These are phyloP conservation scores for Coleophoma eucalyptorum DNA, from an alignment of 2,329 filamentous ascomycete genomes.

Conservation along the genomic window DNA sequence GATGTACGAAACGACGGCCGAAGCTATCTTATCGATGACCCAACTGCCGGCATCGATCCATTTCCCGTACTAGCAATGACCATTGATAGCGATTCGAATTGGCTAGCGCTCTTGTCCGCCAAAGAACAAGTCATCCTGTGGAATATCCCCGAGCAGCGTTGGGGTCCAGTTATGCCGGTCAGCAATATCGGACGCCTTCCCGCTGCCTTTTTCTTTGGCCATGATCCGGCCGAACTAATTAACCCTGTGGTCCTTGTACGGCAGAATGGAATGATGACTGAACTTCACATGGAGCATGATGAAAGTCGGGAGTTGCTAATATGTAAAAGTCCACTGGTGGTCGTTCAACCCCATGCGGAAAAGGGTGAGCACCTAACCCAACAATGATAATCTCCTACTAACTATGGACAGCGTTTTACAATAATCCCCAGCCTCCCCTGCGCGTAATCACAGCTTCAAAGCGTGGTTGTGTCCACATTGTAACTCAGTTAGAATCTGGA, in stretches of 20 bases:
- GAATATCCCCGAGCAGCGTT: conserved; percentile 53
- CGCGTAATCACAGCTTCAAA: conserved; percentile 46
- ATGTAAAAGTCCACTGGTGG: conserved; percentile 47
- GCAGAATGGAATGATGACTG: conserved; percentile 59
- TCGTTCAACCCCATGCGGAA: conserved; percentile 29
- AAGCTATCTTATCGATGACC: conserved; percentile 33
- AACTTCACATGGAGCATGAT: conserved; percentile 44
- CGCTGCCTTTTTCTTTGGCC: conserved; percentile 60
- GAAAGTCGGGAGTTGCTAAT: conserved; percentile 41
- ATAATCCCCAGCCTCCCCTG: conserved; percentile 18
- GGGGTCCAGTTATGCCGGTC: conserved; percentile 50
- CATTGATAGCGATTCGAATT: conserved; percentile 60
- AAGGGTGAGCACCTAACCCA: conserved; percentile 33
- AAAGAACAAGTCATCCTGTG: conserved; percentile 57
- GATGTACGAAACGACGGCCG: conserved; percentile 40
- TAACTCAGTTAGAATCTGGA: conserved; percentile 33
- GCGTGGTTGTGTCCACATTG: conserved; percentile 46
- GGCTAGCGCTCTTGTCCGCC: conserved; percentile 63
- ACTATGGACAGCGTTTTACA: conserved; percentile 13
- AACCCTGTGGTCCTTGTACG: conserved; percentile 57
- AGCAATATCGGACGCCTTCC: conserved; percentile 55
- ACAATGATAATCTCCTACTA: not conserved
- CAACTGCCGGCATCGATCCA: conserved; percentile 31
- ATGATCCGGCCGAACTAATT: conserved; percentile 29
- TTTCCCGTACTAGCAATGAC: conserved; percentile 61